Base-by-base conservation (phyloP, 768 basidiomycete species). In the Holtermannia corniformis region DNA sequence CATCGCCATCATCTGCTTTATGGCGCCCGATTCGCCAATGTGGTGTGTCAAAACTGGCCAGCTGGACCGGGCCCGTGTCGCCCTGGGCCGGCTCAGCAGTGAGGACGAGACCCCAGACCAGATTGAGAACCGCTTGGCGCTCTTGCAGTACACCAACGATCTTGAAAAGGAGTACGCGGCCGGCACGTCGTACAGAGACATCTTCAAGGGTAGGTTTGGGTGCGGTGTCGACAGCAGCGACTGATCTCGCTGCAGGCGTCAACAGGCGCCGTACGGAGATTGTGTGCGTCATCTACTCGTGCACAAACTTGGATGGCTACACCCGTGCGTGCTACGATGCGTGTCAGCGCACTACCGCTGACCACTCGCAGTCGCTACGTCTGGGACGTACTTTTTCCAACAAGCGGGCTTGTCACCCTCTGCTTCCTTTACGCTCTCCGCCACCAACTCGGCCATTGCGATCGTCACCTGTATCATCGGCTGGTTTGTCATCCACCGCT, bases 171-270 rank as follows among this genome's bases (percentile, higher is more conserved):
- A 60, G 12, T 52, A 56, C 26, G 59, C 59, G n/a, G 50, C 41
- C 5, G 61, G 60, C n/a, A 27, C 63, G 19, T 49, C 48, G n/a
- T 62, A 54, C 46, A 21, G 57, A 12, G 59, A 65, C 43, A 62
- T 61, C 49, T 65, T 65, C 61, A 58, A 58, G 26, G 64, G 64
- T n/a, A n/a, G n/a, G n/a, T n/a, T n/a, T n/a, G n/a, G n/a, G n/a
- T n/a, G n/a, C n/a, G n/a, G n/a, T n/a, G n/a, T n/a, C n/a, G n/a
- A n/a, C n/a, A n/a, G n/a, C n/a, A n/a, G n/a, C n/a, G n/a, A n/a
- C n/a, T n/a, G n/a, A n/a, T n/a, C n/a, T n/a, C n/a, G n/a, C n/a
- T n/a, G n/a, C n/a, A n/a, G n/a, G n/a, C 3, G 50, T 51, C 51
- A 52, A 65, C 43, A 28, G 50, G 22, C 47, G 64, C 7, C 47